Base-by-base conservation (phyloP, 2,329 filamentous ascomycete genomes). In the Chaetomium strumarium region DNA sequence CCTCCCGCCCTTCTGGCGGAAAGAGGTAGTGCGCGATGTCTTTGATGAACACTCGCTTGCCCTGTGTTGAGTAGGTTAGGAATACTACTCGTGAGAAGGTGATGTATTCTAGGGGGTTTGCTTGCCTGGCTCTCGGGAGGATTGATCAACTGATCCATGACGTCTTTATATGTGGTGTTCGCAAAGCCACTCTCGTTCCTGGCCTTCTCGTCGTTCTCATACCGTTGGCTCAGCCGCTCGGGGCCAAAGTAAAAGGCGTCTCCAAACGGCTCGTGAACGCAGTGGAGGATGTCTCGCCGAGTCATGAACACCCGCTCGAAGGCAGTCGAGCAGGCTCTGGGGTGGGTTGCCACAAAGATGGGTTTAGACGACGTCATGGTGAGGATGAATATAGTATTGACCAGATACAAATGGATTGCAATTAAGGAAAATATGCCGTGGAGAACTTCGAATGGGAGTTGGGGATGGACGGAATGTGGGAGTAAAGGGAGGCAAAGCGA, bases 241-340 rank as follows among this genome's bases (percentile, higher is more conserved):
- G 92, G 91, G 48, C 93, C 92, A 66, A 86, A 97, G 74, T 97
- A 97, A 68, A 92, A 97, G 56, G 91, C 88, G 72, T 97, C 93
- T 49, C 92, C 92, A 71, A 97, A 97, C 5, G 93, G 93, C 74
- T 99, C 93, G 70, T 97, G 93, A 62, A 93, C 78, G 67, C 89
- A 95, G 63, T 85, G 78, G 55, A 97, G 79, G 49, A 78, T 84
- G 65, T 95, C 85, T 62, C 81, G 81, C 61, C 90, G 86, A 63
- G 91, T 96, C 92, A 97, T 96, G 71, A 99, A 97, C 60, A 97
- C 91, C 71, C 92, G 80, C 76, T 99, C 93, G 74, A 97, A 99
- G 30, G 93, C 93, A 45, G 93, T 97, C 52, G 91, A 96, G 75
- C 91, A 96, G 59, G 92, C 90, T 71, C 93, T 80, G 34, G 93